phyloP scores from a whole-genome alignment of 192 early-diverging fungal species.

The Chytriomyces sp. region DNA sequence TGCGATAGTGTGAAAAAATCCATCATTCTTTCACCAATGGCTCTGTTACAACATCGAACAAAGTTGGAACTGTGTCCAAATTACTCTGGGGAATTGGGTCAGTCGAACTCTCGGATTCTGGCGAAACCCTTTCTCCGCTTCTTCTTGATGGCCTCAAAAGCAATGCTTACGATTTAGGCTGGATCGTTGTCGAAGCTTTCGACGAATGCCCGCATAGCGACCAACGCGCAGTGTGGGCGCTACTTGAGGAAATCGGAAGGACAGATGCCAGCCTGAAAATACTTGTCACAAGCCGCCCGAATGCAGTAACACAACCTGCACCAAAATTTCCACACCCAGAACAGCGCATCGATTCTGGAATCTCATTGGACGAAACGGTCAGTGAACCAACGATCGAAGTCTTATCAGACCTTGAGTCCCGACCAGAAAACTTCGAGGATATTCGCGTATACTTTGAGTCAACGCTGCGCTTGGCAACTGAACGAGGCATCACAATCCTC shows the following conservation, averaged over 20 bases:
- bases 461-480: slow-evolving; percentile 2
- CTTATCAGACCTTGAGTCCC: neutral
- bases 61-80: too few relatives aligned
- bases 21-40: too few relatives aligned
- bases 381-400: neutral
- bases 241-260: neutral
- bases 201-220: slow-evolving; percentile 20
- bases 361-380: neutral
- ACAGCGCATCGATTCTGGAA: neutral
- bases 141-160: neutral
- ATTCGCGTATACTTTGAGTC: slow-evolving; percentile 13
- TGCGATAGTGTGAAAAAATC: too few relatives aligned
- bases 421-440: neutral
- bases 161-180: neutral
- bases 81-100: too few relatives aligned
- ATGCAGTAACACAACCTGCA: neutral
- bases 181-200: slow-evolving; percentile 15
- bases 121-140: neutral
- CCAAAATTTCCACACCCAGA: neutral
- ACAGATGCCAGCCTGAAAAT: neutral
- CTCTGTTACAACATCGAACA: too few relatives aligned
- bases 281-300: slow-evolving; percentile 3
- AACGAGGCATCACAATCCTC: slow-evolving; percentile 12
- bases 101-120: too few relatives aligned
- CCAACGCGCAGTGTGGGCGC: neutral